Percentiles rank a stretch among this genome's conserved stretches.
These are phyloP conservation scores for Apium graveolens DNA, from an alignment of 129 eudicot species.

Conservation along the genomic window DNA sequence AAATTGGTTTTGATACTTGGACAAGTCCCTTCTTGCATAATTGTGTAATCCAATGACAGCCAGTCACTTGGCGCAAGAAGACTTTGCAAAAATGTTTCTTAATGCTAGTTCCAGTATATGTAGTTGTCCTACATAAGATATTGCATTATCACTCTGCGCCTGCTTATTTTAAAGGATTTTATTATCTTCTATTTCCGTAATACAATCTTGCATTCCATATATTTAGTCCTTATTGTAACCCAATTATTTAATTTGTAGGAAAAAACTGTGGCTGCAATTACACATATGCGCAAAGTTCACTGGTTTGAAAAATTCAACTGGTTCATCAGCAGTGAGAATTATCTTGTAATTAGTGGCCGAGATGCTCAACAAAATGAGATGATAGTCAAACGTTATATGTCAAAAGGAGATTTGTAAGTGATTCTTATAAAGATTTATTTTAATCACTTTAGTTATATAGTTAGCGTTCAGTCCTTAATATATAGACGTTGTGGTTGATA, in stretches of 20 bases:
- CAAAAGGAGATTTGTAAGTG: constrained; percentile 94
- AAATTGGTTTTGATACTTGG: not conserved
- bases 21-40: not conserved
- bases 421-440: constrained; percentile 6
- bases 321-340: constrained; percentile 97
- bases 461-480: not conserved
- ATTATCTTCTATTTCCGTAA: too few relatives aligned
- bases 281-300: constrained; percentile 95
- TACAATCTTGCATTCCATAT: not conserved
- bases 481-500: not conserved
- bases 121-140: not conserved
- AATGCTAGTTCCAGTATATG: not conserved
- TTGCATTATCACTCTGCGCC: too few relatives aligned
- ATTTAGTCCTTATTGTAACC: not conserved
- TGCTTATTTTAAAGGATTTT: too few relatives aligned
- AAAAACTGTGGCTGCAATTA: constrained; percentile 77
- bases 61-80: not conserved
- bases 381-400: constrained; percentile 98
- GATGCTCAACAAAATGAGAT: constrained; percentile 99
- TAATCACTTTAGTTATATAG: not conserved
- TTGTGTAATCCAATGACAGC: not conserved
- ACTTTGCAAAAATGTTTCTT: not conserved
- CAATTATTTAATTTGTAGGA: constrained; percentile 39
- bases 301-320: constrained; percentile 99
- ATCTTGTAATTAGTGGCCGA: constrained; percentile 89